A percentile compares a stretch with the other conserved stretches of the same genome.
Evolutionary conservation across 371 early-diverging fungal species (phyloP).

Genomic region (Mortierella sp.): DNA sequence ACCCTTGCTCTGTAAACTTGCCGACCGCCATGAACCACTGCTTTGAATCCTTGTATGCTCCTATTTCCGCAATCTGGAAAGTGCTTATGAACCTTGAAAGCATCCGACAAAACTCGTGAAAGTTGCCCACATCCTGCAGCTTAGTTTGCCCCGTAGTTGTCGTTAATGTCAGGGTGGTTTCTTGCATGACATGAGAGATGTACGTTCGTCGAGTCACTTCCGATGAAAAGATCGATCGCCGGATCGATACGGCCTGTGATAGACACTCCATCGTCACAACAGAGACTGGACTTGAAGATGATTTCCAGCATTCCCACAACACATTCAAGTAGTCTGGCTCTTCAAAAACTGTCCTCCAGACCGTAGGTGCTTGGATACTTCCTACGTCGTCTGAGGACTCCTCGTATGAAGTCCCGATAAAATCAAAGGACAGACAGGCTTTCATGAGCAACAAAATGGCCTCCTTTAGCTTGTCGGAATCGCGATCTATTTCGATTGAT

Average conservation of each 20-base stretch:
- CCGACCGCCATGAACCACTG: constrained; percentile 82
- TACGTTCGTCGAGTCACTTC: constrained; percentile 78
- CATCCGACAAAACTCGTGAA: constrained; percentile 88
- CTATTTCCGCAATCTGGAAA: constrained; percentile 82
- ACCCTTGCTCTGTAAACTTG: constrained; percentile 79
- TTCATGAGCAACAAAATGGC: constrained; percentile 72
- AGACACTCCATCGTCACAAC: constrained; percentile 84
- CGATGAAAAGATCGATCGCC: constrained; percentile 83
- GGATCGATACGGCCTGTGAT: constrained; percentile 81
- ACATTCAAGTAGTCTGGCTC: constrained; percentile 73
- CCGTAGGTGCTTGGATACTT: constrained; percentile 82
- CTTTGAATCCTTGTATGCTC: constrained; percentile 72
- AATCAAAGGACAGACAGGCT: constrained; percentile 86
- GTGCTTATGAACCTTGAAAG: constrained; percentile 85
- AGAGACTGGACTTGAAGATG: constrained; percentile 25
- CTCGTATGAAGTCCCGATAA: constrained; percentile 87
- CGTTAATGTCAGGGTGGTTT: constrained; percentile 75
- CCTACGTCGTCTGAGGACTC: constrained; percentile 89
- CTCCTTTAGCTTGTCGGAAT: constrained; percentile 68
- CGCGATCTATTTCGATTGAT: constrained; percentile 42
- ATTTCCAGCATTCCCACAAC: constrained; percentile 79
- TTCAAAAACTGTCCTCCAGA: constrained; percentile 82
- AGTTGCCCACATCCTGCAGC: constrained; percentile 79
- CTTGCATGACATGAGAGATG: constrained; percentile 76
- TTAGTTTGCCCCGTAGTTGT: constrained; percentile 63